Evolutionary conservation across 2,329 filamentous ascomycete species (phyloP), one percentile per base, ranked within the genome.

Genomic region (Neocatenulostroma microsporum): DNA sequence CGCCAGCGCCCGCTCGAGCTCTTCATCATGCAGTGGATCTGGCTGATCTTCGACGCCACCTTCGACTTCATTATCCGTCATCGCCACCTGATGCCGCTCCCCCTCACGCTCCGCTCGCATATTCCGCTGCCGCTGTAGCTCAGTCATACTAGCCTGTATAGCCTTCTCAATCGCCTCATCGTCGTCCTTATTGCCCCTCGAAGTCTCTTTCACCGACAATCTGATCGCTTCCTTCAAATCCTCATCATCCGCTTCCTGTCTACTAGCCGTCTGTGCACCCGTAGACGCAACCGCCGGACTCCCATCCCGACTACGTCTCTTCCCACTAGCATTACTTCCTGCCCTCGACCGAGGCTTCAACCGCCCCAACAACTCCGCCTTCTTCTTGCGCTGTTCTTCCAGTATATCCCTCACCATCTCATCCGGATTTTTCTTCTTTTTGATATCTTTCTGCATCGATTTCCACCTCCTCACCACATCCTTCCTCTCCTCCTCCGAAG

Each of bases 181-280:
- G 56, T 91, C 82, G 14, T 76, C 69, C 0, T 69, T 54, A 44
- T 89, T 70, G 9, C 84, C 84, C 1, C 66, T 70, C 0, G 82
- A 87, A 0, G 82, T 86, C 53, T 82, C 73, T 6, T 67, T 64
- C 1, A 91, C 80, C 1, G 81, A 83, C 9, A 68, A 68, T 36
- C 70, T 72, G 40, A 91, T 89, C 1, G 84, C 84, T 27, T 72
- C 67, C 54, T 89, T 83, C 27, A 86, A 68, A n/a, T 73, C 66
- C 4, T 55, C 58, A 28, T 61, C 57, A 9, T 48, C 43, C 32
- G 25, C 24, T 12, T 34, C 19, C 5, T 25, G 5, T 14, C 25
- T 15, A 12, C 18, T 14, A 9, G 17, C 20, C 21, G 18, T 8
- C 17, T 10, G 8, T n/a, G 33, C 34, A 13, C 19, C 23, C 17